Base-by-base conservation (phyloP, 352 stramenopile species). In the Albugo laibachii region DNA sequence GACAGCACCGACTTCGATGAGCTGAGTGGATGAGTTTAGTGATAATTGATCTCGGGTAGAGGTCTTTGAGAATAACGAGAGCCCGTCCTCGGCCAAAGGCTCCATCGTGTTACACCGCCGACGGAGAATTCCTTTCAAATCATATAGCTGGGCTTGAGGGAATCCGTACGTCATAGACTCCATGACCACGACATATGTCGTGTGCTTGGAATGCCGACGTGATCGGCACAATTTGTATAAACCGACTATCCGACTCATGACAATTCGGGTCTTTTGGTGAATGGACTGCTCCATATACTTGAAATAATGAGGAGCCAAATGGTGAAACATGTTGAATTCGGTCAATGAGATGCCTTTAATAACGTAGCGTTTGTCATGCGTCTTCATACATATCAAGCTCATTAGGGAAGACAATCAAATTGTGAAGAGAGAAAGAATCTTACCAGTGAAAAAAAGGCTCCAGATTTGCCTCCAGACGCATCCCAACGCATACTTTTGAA, bases 271-370 rank as follows among this genome's bases (percentile, higher is more conserved):
- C 11, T 66, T 52, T 6, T 59, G 47, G 52, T 83, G 67, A 34
- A 83, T 55, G 21, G 85, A 57, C 18, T 64, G 59, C 20, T 69
- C 66, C 55, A 92, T 82, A 20, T 83, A 92, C 59, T 83, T 80
- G 55, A 92, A 88, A 42, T 92, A 92, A 35, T 82, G 65, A 14
- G 73, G 78, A 13, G 78, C 78, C 74, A 92, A 87, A 57, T 92
- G 73, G 45, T 88, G 56, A 41, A 92, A 92, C 78, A 92, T 92
- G 55, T 92, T 92, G 55, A 86, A 88, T 53, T 92, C 78, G 13
- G 63, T 84, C 56, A 85, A 61, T 1, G 78, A 78, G 42, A 92
- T 87, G 5, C 78, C 78, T 45, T 92, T 92, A 27, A 92, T 49
- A 27, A 92, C 65, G 41, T 80, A 92, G 1, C 76, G 73, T 48